A percentile compares a stretch with the other conserved stretches of the same genome.
Conservation (phyloP, 768 basidiomycete species). For the Lactarius quietus region DNA sequence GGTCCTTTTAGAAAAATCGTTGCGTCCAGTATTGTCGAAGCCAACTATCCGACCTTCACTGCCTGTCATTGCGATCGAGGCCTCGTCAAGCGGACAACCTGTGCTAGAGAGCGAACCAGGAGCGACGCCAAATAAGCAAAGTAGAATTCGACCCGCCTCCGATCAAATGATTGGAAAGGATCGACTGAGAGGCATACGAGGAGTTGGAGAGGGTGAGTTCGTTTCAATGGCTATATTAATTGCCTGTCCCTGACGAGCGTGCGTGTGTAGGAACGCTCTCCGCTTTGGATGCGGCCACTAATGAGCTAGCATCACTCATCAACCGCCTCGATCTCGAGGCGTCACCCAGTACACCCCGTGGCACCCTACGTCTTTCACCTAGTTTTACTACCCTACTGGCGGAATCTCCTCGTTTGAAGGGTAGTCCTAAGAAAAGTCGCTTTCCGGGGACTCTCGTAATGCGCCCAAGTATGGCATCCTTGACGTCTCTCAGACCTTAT, state of each 20-base stretch:
- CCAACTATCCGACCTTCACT: slow-evolving; percentile 8
- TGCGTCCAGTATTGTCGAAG: slow-evolving; percentile 17
- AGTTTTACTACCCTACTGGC: slow-evolving; percentile 27
- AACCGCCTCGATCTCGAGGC: slow-evolving; percentile 79
- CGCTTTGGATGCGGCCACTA: slow-evolving; percentile 73
- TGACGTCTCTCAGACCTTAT: slow-evolving; percentile 51
- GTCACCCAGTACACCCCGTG: slow-evolving; percentile 54
- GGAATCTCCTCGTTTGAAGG: slow-evolving; percentile 27
- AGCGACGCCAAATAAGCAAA: slow-evolving; percentile 39
- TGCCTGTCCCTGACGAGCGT: slow-evolving; percentile 5
- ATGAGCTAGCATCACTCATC: slow-evolving; percentile 74
- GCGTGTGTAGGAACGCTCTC: slow-evolving; percentile 51
- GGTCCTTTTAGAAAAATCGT: slow-evolving; percentile 47
- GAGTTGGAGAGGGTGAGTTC: slow-evolving; percentile 50
- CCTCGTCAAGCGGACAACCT: slow-evolving; percentile 50
- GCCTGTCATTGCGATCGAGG: slow-evolving; percentile 45
- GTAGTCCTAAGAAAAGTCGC: slow-evolving; percentile 36
- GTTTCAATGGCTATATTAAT: not conserved
- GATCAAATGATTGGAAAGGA: slow-evolving; percentile 54
- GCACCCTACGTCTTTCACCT: slow-evolving; percentile 32
- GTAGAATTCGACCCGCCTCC: slow-evolving; percentile 55
- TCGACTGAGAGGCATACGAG: slow-evolving; percentile 48
- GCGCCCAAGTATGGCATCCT: slow-evolving; percentile 40
- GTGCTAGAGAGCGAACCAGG: slow-evolving; percentile 26
- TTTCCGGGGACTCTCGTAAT: slow-evolving; percentile 32